Conservation (phyloP, 257 asterid genomes). For the Lithospermum erythrorhizon region DNA sequence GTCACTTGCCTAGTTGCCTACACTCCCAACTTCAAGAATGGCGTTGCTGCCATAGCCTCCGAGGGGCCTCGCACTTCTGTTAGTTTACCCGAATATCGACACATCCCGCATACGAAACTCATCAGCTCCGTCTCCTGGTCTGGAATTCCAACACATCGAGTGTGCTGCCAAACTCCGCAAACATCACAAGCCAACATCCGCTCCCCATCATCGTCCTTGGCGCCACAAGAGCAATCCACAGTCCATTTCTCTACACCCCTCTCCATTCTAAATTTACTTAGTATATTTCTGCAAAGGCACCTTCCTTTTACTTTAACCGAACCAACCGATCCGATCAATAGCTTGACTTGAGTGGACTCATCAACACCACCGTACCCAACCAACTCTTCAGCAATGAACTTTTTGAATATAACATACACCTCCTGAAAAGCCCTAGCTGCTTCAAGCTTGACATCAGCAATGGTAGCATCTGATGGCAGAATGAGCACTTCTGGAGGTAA, state of each 20-base stretch:
- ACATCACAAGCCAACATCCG: slow-evolving; percentile 90
- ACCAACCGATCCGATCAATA: slow-evolving; percentile 55
- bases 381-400: slow-evolving; percentile 77
- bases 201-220: slow-evolving; percentile 93
- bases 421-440: slow-evolving; percentile 77
- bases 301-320: slow-evolving; percentile 46
- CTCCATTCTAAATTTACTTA: slow-evolving; percentile 67
- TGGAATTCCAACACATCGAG: slow-evolving; percentile 68
- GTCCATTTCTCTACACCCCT: slow-evolving; percentile 88
- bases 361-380: slow-evolving; percentile 67
- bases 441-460: slow-evolving; percentile 73
- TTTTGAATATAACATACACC: slow-evolving; percentile 60
- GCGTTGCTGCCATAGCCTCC: neutral
- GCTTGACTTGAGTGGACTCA: slow-evolving; percentile 75
- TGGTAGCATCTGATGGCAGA: slow-evolving; percentile 62
- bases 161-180: slow-evolving; percentile 93
- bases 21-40: too few relatives aligned
- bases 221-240: slow-evolving; percentile 83
- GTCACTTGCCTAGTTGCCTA: too few relatives aligned
- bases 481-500: slow-evolving; percentile 74
- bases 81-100: slow-evolving; percentile 13
- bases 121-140: slow-evolving; percentile 58
- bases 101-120: slow-evolving; percentile 41
- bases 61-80: neutral
- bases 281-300: slow-evolving; percentile 45